phyloP scores from a whole-genome alignment of 1,284 basidiomycete genomes.

The Sphaerobolus stellatus region DNA sequence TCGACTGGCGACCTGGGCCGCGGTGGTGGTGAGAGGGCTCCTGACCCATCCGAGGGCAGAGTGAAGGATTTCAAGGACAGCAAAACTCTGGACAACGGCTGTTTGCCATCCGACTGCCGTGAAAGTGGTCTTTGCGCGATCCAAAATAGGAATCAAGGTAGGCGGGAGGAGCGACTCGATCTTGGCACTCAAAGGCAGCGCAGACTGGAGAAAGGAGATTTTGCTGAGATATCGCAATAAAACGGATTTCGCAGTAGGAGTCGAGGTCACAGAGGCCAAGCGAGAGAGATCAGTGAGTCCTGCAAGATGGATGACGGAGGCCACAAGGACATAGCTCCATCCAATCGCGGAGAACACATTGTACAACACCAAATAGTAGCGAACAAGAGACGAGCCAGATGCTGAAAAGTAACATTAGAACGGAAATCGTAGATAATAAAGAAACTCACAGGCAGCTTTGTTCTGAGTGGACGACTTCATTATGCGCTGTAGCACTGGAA shows the following conservation, averaged over 20 bases:
- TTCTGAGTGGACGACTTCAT: background rate
- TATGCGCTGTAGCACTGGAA: background rate
- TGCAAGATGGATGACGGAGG: conserved; percentile 26
- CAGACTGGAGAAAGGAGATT: conserved; percentile 26
- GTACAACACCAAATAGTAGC: conserved; percentile 73
- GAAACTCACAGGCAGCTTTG: background rate
- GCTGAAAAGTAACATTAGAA: background rate
- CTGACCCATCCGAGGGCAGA: conserved; percentile 81
- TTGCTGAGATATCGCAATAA: conserved; percentile 30
- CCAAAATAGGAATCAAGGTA: conserved; percentile 30
- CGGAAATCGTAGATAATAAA: background rate
- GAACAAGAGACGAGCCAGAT: background rate
- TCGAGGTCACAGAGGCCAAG: conserved; percentile 28
- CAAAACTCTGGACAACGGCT: conserved; percentile 78
- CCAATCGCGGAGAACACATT: conserved; percentile 71
- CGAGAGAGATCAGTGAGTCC: conserved; percentile 2
- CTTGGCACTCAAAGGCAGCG: conserved; percentile 17
- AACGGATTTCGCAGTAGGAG: conserved; percentile 30
- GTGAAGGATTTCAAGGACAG: conserved; percentile 82
- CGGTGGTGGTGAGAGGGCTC: conserved; percentile 78
- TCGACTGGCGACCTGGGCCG: conserved; percentile 84
- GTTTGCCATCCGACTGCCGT: conserved; percentile 60
- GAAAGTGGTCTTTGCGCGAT: conserved; percentile 52
- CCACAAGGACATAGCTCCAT: conserved; percentile 71
- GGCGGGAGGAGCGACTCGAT: conserved; percentile 9